Conservation (phyloP, 2,329 filamentous ascomycete species). For the Epichloe festucae region DNA sequence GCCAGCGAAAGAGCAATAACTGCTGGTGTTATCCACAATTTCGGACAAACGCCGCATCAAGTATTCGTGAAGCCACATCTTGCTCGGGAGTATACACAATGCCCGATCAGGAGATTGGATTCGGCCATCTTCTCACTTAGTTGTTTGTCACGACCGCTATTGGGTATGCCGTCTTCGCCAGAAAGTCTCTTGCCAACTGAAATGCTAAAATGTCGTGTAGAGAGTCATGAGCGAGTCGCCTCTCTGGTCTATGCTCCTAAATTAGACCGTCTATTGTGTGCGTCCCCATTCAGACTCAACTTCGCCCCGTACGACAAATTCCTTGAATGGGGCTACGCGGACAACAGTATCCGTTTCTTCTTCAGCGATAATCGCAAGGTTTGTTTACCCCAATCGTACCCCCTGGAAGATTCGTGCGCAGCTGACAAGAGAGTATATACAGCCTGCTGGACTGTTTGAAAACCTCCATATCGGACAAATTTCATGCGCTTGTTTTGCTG, state of each 20-base stretch:
- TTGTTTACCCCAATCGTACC: conserved; percentile 8
- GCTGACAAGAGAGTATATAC: conserved; percentile 18
- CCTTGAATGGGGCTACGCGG: conserved; percentile 90
- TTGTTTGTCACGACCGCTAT: conserved; percentile 63
- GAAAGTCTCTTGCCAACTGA: background rate
- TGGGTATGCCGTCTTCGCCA: conserved; percentile 34
- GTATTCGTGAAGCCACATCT: conserved; percentile 77
- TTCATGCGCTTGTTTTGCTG: conserved; percentile 70
- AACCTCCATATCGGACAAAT: conserved; percentile 88
- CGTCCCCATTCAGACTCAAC: conserved; percentile 73
- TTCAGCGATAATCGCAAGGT: conserved; percentile 68
- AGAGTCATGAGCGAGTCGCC: conserved; percentile 65
- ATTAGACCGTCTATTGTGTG: conserved; percentile 70
- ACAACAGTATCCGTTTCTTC: conserved; percentile 87
- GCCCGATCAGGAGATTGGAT: conserved; percentile 60
- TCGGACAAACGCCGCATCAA: conserved; percentile 93
- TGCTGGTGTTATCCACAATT: conserved; percentile 96
- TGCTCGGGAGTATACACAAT: conserved; percentile 53
- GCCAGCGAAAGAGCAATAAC: conserved; percentile 76
- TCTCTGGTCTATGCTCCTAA: conserved; percentile 68
- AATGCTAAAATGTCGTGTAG: conserved; percentile 15
- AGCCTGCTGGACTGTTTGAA: conserved; percentile 75
- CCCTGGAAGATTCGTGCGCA: conserved; percentile 1
- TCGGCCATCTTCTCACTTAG: conserved; percentile 63
- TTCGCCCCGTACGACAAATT: conserved; percentile 88